These are phyloP conservation scores for Chrysoporthe austroafricana DNA, from an alignment of 2,329 filamentous ascomycete genomes.

Conservation along the genomic window DNA sequence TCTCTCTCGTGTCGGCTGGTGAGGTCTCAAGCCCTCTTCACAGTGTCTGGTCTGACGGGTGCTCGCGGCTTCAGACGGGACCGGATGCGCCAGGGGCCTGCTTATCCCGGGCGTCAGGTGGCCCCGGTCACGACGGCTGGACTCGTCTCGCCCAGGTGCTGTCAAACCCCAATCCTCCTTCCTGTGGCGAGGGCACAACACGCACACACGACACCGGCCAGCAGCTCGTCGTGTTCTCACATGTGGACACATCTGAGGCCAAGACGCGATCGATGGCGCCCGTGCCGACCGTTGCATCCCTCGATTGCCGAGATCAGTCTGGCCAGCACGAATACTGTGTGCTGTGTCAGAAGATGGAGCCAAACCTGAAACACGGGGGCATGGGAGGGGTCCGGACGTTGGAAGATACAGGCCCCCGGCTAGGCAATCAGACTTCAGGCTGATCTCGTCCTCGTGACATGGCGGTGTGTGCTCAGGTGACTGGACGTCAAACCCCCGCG, in stretches of 20 bases:
- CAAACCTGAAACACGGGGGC: conserved; percentile 20
- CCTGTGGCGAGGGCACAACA: background rate
- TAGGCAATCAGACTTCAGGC: conserved; percentile 2
- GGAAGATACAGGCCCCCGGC: background rate
- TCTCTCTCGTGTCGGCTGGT: background rate
- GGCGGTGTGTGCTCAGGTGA: conserved; percentile 6
- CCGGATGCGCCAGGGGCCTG: background rate
- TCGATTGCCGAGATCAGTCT: conserved; percentile 7
- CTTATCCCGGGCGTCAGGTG: background rate
- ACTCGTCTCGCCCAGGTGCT: background rate
- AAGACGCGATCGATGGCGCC: background rate
- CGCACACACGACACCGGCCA: background rate
- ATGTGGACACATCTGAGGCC: background rate
- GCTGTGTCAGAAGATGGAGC: conserved; percentile 14
- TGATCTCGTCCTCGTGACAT: background rate
- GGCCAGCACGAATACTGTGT: conserved; percentile 15
- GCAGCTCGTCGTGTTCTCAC: background rate
- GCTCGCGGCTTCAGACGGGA: conserved; percentile 17
- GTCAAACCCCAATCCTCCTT: conserved; percentile 1
- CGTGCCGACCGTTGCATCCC: background rate
- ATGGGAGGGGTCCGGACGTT: conserved; percentile 8
- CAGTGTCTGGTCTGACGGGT: conserved; percentile 9
- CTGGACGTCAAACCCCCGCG: background rate
- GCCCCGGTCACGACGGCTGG: background rate
- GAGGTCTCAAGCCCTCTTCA: background rate